Base-by-base conservation (phyloP, 768 basidiomycete genomes). In the Sarcodon sp. region DNA sequence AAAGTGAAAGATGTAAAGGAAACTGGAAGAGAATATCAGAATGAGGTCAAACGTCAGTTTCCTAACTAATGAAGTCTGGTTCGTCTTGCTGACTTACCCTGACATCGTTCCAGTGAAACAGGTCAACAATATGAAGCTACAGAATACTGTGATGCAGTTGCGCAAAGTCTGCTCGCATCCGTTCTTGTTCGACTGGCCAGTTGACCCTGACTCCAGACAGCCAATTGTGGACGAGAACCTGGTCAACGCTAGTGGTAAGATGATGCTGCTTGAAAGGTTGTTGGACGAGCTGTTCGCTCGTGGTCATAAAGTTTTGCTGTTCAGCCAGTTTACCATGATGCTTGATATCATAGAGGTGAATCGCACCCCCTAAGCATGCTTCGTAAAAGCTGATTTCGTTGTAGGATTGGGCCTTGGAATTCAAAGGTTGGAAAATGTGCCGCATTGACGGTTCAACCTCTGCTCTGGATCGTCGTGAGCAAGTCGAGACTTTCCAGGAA, bases 131-230 rank as follows among this genome's bases (percentile, higher is more conserved):
- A 84, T 92, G 86, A 81, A 80, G 46, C 73, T 99, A 12, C 91
- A 97, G 61, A 99, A 98, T 58, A 57, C 55, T 1, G 81, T 97
- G 49, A 98, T 99, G 94, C 94, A 98, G 61, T 73, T 97, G 4
- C 87, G 94, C 47, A 97, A 98, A 72, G 87, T 92, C 1, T 90
- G 89, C 67, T 91, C 86, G 11, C 91, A 97, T 64, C 92, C 93
- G 0, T 87, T 87, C 69, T 65, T 91, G 6, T 93, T 94, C 59
- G 81, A 87, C 54, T 88, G 87, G 85, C 84, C 87, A 0, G 56
- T 70, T 39, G 80, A 89, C 55, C 69, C 73, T 1, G 55, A 66
- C 5, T 86, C 83, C 1, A 68, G 67, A n/a, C 64, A 79, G 37
- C 75, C 75, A 0, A 68, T 83, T 38, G 63, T 93, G 35, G 79